phyloP scores from a whole-genome alignment of 2,329 filamentous ascomycete genomes.

The Talaromyces pinophilus region DNA sequence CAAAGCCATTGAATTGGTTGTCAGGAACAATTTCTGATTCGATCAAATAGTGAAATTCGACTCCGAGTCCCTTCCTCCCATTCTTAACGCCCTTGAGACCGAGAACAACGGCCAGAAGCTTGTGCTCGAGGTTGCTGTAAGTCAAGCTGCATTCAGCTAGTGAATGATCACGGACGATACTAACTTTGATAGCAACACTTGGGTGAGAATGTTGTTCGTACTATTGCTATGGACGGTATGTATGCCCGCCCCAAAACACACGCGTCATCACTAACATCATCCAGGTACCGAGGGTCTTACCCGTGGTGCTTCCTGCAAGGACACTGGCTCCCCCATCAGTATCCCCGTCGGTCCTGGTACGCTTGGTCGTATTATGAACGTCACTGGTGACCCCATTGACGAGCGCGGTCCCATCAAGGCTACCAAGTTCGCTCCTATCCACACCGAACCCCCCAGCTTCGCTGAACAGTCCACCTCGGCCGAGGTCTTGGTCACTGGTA shows the following conservation, averaged over 20 bases:
- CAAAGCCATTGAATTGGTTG: background rate
- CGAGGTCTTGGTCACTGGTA: conserved; percentile 97
- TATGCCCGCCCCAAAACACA: conserved; percentile 38
- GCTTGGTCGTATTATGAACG: conserved; percentile 99
- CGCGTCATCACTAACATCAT: conserved; percentile 11
- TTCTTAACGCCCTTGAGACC: conserved; percentile 95
- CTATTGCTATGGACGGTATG: conserved; percentile 99
- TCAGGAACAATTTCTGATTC: background rate
- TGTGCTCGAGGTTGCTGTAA: conserved; percentile 93
- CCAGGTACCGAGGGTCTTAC: conserved; percentile 98
- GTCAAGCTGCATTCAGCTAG: conserved; percentile 33
- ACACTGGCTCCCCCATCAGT: conserved; percentile 93
- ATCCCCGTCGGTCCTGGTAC: conserved; percentile 92
- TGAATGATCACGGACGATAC: background rate
- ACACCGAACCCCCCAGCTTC: conserved; percentile 91
- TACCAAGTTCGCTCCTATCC: conserved; percentile 83
- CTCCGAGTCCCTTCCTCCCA: conserved; percentile 85
- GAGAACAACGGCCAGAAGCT: conserved; percentile 92
- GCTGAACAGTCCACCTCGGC: conserved; percentile 93
- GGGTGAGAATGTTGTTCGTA: conserved; percentile 97
- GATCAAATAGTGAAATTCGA: conserved; percentile 87
- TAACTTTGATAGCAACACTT: conserved; percentile 79
- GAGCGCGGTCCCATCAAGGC: conserved; percentile 98
- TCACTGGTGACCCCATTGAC: conserved; percentile 99
- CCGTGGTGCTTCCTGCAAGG: conserved; percentile 79